Base-by-base conservation (phyloP, 352 stramenopile genomes). In the Phytophthora vignae region DNA sequence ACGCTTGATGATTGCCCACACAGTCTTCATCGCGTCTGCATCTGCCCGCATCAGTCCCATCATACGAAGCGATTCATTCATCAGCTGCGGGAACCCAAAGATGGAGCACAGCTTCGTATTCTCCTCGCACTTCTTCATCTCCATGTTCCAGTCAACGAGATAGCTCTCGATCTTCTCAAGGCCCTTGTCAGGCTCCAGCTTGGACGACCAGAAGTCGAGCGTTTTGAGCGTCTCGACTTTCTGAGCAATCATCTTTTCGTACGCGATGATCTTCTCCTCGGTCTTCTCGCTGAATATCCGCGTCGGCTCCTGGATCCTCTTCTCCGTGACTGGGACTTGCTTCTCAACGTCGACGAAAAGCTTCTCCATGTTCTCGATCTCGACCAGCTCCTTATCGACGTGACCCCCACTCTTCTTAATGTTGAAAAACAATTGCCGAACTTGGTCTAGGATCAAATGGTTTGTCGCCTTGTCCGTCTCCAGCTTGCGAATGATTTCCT, bases 21-120 rank as follows among this genome's bases (percentile, higher is more conserved):
- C 85, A 2, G 70, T 90, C 62, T 95, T 95, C 52, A 88, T 77
- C n/a, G 78, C 85, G 64, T 95, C 89, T 11, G 85, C 84, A 63
- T 95, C 88, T 12, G 77, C 76, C 21, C 83, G 85, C 88, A 99
- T 98, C 12, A 94, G 72, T 4, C 87, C 86, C 78, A 98, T 93
- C 77, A 98, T 95, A 17, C 83, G 74, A 29, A 91, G 71, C 10
- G 93, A 94, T 59, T 94, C 83, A 72, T 98, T 92, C 78, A 99
- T 98, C 14, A 98, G 79, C 49, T 98, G 92, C 9, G 96, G 93
- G 63, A 98, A 98, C 2, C 97, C 96, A 76, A 99, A 99, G 33
- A 98, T 96, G 15, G 79, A 81, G 74, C 95, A 98, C 21, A 99
- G 58, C 54, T 97, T 87, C 5, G 84, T 90, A 69, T 98, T 98